Evolutionary conservation across 129 eudicot genomes (phyloP).

Genomic region (Cynara cardunculus): DNA sequence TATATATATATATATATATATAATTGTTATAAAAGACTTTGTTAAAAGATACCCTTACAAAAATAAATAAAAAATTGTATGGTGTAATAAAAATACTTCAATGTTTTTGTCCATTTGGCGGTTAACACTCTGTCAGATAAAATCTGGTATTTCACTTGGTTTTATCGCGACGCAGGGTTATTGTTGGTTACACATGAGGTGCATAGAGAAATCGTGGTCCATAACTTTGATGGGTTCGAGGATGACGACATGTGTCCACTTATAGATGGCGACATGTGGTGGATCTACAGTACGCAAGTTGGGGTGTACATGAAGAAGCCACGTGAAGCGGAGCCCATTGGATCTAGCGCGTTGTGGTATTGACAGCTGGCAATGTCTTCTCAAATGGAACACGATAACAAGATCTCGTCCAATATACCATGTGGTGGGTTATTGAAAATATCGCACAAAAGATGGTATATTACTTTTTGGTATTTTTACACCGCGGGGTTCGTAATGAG

Average conservation of each 20-base stretch:
- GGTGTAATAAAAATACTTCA: neutral
- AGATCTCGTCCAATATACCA: conserved; percentile 19
- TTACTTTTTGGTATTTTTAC: conserved; percentile 10
- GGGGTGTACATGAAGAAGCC: conserved; percentile 27
- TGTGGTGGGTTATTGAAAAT: neutral
- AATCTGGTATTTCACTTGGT: neutral
- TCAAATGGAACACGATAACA: conserved; percentile 32
- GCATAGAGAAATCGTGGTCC: conserved; percentile 26
- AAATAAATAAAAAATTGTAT: no score
- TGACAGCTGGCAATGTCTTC: conserved; percentile 44
- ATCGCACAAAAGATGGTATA: conserved; percentile 12
- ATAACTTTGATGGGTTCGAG: neutral
- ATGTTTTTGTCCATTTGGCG: neutral
- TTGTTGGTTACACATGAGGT: conserved; percentile 25
- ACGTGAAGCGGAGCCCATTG: conserved; percentile 54
- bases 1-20: no score
- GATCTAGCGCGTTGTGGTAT: conserved; percentile 34
- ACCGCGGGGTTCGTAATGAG: conserved; percentile 5
- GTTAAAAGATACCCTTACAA: no score
- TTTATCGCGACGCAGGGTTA: conserved; percentile 28
- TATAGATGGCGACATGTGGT: conserved; percentile 20
- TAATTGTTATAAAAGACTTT: no score
- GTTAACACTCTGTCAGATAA: neutral
- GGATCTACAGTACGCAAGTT: neutral
- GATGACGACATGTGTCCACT: conserved; percentile 35